Base-by-base conservation (phyloP, 2,329 filamentous ascomycete species). In the Cercospora citrullina region DNA sequence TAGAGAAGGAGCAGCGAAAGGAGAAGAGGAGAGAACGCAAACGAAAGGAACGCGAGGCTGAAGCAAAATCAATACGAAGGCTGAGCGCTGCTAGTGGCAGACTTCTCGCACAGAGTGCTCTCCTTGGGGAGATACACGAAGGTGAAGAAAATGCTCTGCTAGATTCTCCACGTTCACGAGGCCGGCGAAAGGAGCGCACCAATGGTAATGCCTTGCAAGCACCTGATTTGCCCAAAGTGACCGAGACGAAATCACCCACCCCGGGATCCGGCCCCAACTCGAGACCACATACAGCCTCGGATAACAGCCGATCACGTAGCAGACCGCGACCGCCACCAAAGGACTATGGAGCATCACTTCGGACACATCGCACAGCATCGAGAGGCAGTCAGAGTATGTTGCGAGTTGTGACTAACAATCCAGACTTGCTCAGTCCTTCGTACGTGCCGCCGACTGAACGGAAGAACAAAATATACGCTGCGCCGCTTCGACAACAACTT, bases 1-100 rank as follows among this genome's bases (percentile, higher is more conserved):
- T 98, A 9, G 95, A 98, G 76, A 99, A 98, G 78, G 95, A 99
- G 77, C 88, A 93, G 77, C 88, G 93, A 8, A 99, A 99, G 79
- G 90, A 94, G 71, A 86, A 83, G 69, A 86, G 93, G 69, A 85
- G 90, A 70, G 93, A 97, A 75, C 87, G 89, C 63, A 97, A 94
- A 77, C 87, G 94, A 8, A 93, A 87, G 76, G 94, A 98, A 77
- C 89, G 88, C 73, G 94, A 99, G 75, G 85, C 87, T 1, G 93
- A 98, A 75, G 89, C 88, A 66, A 90, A 93, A 77, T 92, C 89
- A 69, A 84, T 95, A 31, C 86, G 93, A 63, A 88, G 94, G 48
- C 84, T 98, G 57, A 98, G 95, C 70, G 92, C 92, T 66, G 93
- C 94, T 5, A 97, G 94, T 67, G 94, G 92, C 77, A 89, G 94